Evolutionary conservation across 1,284 basidiomycete genomes (phyloP), one percentile per base, ranked within the genome.

Genomic region (Leccinum subspadiceum): DNA sequence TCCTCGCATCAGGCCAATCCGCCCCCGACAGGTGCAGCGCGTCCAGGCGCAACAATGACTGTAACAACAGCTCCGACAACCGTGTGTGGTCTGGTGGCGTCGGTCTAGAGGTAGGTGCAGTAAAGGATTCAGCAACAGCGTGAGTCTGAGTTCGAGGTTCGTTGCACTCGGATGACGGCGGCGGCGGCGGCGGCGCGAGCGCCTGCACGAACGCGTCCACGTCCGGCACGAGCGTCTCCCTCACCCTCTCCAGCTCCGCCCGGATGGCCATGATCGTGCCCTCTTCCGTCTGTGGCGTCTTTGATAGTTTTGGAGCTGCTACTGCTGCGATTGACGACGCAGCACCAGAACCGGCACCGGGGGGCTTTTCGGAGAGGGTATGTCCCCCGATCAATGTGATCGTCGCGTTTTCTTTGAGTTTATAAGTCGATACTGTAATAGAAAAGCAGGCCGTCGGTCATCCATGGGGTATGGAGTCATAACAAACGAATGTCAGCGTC

Each of bases 11-110:
- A 17, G 83, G 80, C 88, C 90, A 93, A 56, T 84, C 81, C 35
- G 37, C 55, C 35, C 83, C 80, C 54, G 90, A 85, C 26, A 87
- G 78, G 33, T 76, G 75, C 67, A 93, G 79, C 55, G 86, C 86
- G 68, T 94, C 92, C 29, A 94, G 77, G 46, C 89, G 82, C 7
- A 94, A 79, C 24, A 94, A 78, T 13, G 84, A 80, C 72, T 94
- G 92, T 26, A 94, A 78, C 26, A 94, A 79, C 56, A 90, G 74
- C 73, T 92, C 90, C 20, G 82, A 85, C 51, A 92, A 73, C 9
- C 87, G 81, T 10, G 76, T 70, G 64, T 89, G 87, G 62, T 89
- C 86, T 17, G 62, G 0, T 49, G 66, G 55, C 6, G 68, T 65
- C 44, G 67, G 54, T 8, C 3, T 20, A 20, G n/a, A 12, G 12